phyloP scores from a whole-genome alignment of 1,284 basidiomycete genomes.

The Cutaneotrichosporon sp. region DNA sequence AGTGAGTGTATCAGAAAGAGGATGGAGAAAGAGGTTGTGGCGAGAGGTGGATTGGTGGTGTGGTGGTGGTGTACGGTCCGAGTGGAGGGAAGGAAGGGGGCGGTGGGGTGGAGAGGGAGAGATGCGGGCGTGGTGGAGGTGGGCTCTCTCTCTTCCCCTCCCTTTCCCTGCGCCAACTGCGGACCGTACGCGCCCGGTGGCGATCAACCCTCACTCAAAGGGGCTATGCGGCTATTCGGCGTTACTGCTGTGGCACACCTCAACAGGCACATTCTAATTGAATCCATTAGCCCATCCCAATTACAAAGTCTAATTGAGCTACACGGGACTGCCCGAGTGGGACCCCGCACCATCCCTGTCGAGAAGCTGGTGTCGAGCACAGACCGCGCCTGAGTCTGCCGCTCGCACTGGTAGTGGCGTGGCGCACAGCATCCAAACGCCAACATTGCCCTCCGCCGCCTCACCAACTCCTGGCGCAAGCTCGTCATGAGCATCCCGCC shows the following conservation, averaged over 20 bases:
- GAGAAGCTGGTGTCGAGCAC: background rate
- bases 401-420: background rate
- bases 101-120: background rate
- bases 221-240: background rate
- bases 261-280: background rate
- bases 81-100: background rate
- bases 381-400: background rate
- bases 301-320: too few relatives aligned
- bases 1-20: background rate
- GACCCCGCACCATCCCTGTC: background rate
- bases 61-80: background rate
- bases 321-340: background rate
- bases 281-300: too few relatives aligned
- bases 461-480: conserved; percentile 7
- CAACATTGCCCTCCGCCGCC: conserved; percentile 2
- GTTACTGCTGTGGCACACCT: background rate
- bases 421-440: background rate
- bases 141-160: background rate
- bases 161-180: background rate
- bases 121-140: background rate
- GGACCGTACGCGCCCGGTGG: background rate
- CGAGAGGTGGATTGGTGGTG: background rate
- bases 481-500: conserved; percentile 24
- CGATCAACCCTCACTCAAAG: background rate
- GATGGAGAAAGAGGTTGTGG: background rate